phyloP scores from a whole-genome alignment of 768 basidiomycete genomes.

The Cyathus striatus region DNA sequence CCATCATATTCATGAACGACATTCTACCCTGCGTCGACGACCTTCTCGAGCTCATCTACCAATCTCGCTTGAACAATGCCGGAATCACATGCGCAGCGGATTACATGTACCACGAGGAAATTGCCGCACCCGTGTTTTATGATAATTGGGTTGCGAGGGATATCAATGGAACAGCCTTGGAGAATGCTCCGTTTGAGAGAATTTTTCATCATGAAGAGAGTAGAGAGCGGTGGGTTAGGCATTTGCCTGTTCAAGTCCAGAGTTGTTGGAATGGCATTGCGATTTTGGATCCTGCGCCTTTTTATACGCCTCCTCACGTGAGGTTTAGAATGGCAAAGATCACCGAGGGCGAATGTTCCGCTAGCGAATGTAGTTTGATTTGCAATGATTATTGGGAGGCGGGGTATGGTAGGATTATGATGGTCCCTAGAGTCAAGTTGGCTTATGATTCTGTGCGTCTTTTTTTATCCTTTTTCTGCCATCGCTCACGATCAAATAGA shows the following conservation, averaged over 20 bases:
- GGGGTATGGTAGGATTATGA: slow-evolving; percentile 94
- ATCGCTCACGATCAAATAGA: slow-evolving; percentile 39
- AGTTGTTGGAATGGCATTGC: slow-evolving; percentile 99
- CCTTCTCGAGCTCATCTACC: slow-evolving; percentile 96
- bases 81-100: slow-evolving; percentile 98
- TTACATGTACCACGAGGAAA: slow-evolving; percentile 98
- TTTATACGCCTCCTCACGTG: slow-evolving; percentile 88
- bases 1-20: slow-evolving; percentile 99
- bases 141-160: slow-evolving; percentile 98
- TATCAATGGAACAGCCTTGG: slow-evolving; percentile 96
- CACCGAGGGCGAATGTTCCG: slow-evolving; percentile 86
- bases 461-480: background rate
- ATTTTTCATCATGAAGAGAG: slow-evolving; percentile 86
- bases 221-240: slow-evolving; percentile 78
- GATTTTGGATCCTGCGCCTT: slow-evolving; percentile 90
- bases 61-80: slow-evolving; percentile 87
- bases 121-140: slow-evolving; percentile 93
- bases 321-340: slow-evolving; percentile 94
- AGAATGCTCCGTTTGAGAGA: slow-evolving; percentile 94
- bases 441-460: slow-evolving; percentile 83
- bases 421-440: slow-evolving; percentile 95
- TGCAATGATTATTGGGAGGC: slow-evolving; percentile 99
- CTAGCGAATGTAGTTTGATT: slow-evolving; percentile 92
- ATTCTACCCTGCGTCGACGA: slow-evolving; percentile 97
- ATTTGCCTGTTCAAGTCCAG: slow-evolving; percentile 94